These are phyloP conservation scores for Podaxis mareebaensis DNA, from an alignment of 768 basidiomycete genomes.

Conservation along the genomic window DNA sequence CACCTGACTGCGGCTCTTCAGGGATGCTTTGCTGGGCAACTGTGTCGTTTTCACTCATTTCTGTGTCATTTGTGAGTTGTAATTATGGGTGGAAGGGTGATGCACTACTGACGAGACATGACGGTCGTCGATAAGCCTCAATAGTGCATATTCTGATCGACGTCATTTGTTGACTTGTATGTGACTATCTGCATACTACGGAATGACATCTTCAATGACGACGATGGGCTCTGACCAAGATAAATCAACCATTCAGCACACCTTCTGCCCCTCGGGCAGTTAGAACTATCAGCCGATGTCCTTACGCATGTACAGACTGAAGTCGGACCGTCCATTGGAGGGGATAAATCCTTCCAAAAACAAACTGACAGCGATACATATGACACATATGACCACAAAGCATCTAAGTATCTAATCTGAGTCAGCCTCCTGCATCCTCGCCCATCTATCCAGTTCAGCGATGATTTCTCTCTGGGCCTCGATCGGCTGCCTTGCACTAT, in stretches of 20 bases:
- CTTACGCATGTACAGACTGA: too few species aligned
- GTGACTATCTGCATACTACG: not conserved
- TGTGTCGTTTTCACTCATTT: not conserved
- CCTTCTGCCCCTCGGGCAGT: too few species aligned
- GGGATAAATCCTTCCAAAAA: not conserved
- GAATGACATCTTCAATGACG: not conserved
- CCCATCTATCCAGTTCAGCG: slow-evolving; percentile 39
- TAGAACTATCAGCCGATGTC: too few species aligned
- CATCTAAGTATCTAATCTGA: slow-evolving; percentile 6
- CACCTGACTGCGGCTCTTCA: not conserved
- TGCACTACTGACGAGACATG: slow-evolving; percentile 11
- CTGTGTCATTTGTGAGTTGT: slow-evolving; percentile 2
- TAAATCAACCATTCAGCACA: too few species aligned
- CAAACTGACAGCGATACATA: not conserved
- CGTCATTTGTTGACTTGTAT: not conserved
- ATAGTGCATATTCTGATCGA: not conserved
- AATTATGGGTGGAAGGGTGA: not conserved
- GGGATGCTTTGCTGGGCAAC: not conserved
- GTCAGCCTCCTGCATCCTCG: slow-evolving; percentile 15
- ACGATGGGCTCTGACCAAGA: too few species aligned
- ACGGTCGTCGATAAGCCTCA: not conserved
- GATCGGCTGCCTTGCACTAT: slow-evolving; percentile 39
- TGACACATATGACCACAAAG: not conserved
- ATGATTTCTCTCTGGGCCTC: slow-evolving; percentile 46
- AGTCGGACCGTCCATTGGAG: not conserved